These are phyloP conservation scores for Smallanthus sonchifolius DNA, from an alignment of 129 eudicot species.

Conservation along the genomic window DNA sequence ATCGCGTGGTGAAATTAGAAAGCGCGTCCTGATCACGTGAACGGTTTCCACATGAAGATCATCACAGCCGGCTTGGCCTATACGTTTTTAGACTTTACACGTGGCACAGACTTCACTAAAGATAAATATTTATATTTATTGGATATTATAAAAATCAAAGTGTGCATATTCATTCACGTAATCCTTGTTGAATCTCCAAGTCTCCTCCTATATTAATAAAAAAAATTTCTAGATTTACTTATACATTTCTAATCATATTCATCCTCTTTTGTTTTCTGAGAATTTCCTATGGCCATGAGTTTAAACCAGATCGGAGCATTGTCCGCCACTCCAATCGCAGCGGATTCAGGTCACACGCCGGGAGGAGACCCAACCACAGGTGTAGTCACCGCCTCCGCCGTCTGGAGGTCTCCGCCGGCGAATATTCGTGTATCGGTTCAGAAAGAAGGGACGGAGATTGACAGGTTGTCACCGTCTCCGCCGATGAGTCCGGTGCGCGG, in stretches of 20 bases:
- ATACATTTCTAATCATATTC: background rate
- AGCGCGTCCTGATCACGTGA: slow-evolving; percentile 10
- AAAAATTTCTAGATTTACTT: background rate
- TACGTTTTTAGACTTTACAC: slow-evolving; percentile 40
- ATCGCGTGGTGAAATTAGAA: too few species aligned
- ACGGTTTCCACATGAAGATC: too few species aligned
- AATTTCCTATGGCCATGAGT: slow-evolving; percentile 64
- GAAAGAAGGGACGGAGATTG: slow-evolving; percentile 29
- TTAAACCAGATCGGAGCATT: slow-evolving; percentile 77
- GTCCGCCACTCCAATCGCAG: slow-evolving; percentile 34
- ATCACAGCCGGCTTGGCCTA: slow-evolving; percentile 35
- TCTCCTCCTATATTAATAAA: slow-evolving; percentile 13
- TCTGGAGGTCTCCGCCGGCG: slow-evolving; percentile 60
- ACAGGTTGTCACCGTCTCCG: slow-evolving; percentile 69
- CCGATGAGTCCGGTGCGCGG: slow-evolving; percentile 67
- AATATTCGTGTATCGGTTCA: slow-evolving; percentile 41
- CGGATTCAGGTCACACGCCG: slow-evolving; percentile 31
- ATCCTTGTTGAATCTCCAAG: slow-evolving; percentile 23
- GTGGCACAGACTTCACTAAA: slow-evolving; percentile 28
- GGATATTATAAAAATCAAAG: background rate
- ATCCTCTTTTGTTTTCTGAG: background rate
- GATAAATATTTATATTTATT: background rate
- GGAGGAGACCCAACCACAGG: slow-evolving; percentile 33
- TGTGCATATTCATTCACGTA: slow-evolving; percentile 15
- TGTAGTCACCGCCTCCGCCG: slow-evolving; percentile 48